Evolutionary conservation across 164 flowering plant species (phyloP), one percentile per base, ranked within the genome.

Genomic region (Magnolia sinica): DNA sequence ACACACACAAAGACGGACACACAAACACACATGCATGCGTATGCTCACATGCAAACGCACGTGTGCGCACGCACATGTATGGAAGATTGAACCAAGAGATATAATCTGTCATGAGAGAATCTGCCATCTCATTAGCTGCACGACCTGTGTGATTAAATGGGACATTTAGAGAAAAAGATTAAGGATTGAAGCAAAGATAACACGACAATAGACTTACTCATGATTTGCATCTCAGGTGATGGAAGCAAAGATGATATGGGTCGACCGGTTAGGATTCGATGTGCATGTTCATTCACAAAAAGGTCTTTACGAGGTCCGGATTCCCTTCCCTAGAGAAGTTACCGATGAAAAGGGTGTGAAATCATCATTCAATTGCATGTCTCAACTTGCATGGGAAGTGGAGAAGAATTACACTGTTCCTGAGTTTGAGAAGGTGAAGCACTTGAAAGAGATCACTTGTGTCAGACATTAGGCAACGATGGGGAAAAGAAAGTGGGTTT

Each of bases 351-450:
- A 90, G 83, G 90, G 90, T 72, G 96, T 86, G 58, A 95, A 91
- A 80, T 95, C 98, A 65, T 85, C 98, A 20, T 89, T 95, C 76
- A 95, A 93, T 76, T 83, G 95, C 45, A 90, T 93, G 97, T 91
- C 98, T 68, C 98, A 95, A 84, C 88, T 88, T 74, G 98, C 98
- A 7, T 95, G 98, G 98, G 98, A 95, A 79, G 92, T 92, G 51
- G 98, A 93, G 80, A 93, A 87, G 84, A 87, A 87, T 78, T 89
- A 82, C 76, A 80, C 83, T 68, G 77, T 45, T 8, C 88, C 87
- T 7, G 90, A 90, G 64, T 92, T 93, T 82, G 80, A 88, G 76
- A 93, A 90, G 85, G 94, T 88, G 50, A 89, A 84, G 79, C 86
- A 87, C 66, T 73, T 88, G 81, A 95, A 92, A 86, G 86, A 77